Base-by-base conservation (phyloP, 2,329 filamentous ascomycete genomes). In the Stylonectria norvegica region DNA sequence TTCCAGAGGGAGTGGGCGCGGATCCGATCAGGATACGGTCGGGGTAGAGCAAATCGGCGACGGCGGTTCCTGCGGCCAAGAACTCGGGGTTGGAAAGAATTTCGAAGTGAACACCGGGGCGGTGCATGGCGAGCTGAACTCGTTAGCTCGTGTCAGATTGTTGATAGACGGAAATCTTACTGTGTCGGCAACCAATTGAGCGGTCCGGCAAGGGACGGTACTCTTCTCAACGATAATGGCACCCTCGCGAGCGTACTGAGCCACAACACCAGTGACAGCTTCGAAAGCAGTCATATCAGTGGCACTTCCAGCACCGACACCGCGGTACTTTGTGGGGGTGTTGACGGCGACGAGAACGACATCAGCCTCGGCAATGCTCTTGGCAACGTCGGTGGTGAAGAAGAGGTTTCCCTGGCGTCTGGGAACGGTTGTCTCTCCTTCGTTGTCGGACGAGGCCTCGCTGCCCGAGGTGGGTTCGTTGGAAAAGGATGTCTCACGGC, bases 81-180 rank as follows among this genome's bases (percentile, higher is more conserved):
- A 90, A 91, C 61, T 91, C 86, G 5, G 86, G 86, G 64, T 90
- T 90, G 32, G 85, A 89, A 18, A 90, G 74, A 40, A 90, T 79
- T 58, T 89, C 83, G 57, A 89, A 89, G 46, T 76, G 73, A 10
- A 81, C 71, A 14, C 75, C 76, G 1, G 83, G 82, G 10, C 78
- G 77, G 53, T 79, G 75, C 49, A 74, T 71, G 36, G 72, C 67
- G 50, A 81, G 69, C 76, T 80, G 10, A 29, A 11, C 14, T 22
- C 9, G 58, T 43, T 53, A 60, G 35, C 11, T 12, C 5, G 18
- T 27, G 25, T 12, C 7, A 12, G 22, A 25, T 25, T 19, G 15
- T 8, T 18, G 5, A 19, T 6, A 19, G 5, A 16, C 30, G 30
- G 15, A 5, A 18, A 6, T 7, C 72, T 63, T 65, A 88, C 80